A percentile compares a stretch with the other conserved stretches of the same genome.
Conservation (phyloP, 2,329 filamentous ascomycete genomes). For the Fusarium sp. region DNA sequence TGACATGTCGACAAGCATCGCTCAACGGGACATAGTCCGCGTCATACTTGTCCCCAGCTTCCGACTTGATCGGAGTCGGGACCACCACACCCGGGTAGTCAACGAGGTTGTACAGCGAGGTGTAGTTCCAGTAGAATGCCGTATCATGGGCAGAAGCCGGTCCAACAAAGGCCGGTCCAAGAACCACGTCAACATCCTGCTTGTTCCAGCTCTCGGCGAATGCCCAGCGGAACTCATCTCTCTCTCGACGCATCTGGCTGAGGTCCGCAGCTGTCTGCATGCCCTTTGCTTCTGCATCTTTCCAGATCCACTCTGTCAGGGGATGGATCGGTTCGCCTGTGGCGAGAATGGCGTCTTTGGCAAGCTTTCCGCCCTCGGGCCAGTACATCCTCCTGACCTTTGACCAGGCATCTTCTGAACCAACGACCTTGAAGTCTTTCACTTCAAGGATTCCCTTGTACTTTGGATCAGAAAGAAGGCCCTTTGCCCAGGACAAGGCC, state of each 20-base stretch:
- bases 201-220: constrained; percentile 48
- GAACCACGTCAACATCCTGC: neutral
- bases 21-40: constrained; percentile 40
- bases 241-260: constrained; percentile 19
- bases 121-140: neutral
- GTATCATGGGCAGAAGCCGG: constrained; percentile 38
- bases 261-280: constrained; percentile 35
- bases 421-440: constrained; percentile 48
- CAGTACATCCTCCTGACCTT: constrained; percentile 55
- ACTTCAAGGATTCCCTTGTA: constrained; percentile 41
- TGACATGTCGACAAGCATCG: constrained; percentile 44
- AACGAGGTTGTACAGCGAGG: constrained; percentile 34
- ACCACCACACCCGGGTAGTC: constrained; percentile 48
- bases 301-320: constrained; percentile 53
- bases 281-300: constrained; percentile 39
- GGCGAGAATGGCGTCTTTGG: constrained; percentile 44
- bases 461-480: constrained; percentile 29
- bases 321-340: constrained; percentile 56
- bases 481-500: constrained; percentile 48
- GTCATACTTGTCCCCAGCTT: constrained; percentile 43
- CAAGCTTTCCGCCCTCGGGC: constrained; percentile 53
- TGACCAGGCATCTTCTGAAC: constrained; percentile 42
- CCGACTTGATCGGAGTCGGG: constrained; percentile 41
- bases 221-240: constrained; percentile 46
- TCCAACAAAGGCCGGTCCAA: neutral